Base-by-base conservation (phyloP, 176 grass and related monocot species). In the Thinopyrum elongatum region DNA sequence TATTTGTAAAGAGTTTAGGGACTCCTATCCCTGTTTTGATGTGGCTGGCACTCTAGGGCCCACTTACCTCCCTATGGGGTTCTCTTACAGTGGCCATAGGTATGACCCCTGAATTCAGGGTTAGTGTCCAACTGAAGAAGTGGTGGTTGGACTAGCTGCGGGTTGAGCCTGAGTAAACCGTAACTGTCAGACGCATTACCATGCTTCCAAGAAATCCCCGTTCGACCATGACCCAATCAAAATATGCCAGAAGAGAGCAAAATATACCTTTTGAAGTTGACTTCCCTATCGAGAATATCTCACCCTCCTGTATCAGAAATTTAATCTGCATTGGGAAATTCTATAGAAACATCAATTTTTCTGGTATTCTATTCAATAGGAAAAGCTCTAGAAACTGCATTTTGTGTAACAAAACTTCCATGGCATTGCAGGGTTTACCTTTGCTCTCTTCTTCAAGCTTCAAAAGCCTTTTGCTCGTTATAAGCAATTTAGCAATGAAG, bases 401-500 rank as follows among this genome's bases (percentile, higher is more conserved):
- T 65, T 82, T 22, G 3, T 74, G 2, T 80, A 53, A 80, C n/a
- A 3, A 23, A 46, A 46, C 74, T 87, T 8, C 65, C 34, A 71
- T 86, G 80, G 16, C 71, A 82, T 88, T 91, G 42, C 86, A 98
- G 96, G 96, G 91, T 70, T 86, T 98, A 63, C 93, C 95, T 38
- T 70, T 98, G 51, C 63, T 27, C 63, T 89, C 69, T 82, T 80
- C 36, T 16, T 78, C 44, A 67, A 90, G 78, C 81, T 86, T 95
- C 83, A 86, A 83, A 86, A 83, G 92, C 25, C 85, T 95, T 57
- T 89, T 98, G 88, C 75, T 88, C 58, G 29, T 90, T 19, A 49
- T 94, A 41, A 90, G 96, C 84, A 92, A 65, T 85, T 94, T 95
- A 82, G 90, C 90, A 69, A 94, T 86, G 91, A 95, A 94, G 89